Percentiles rank a stretch among this genome's conserved stretches.
Evolutionary conservation across 345 rosid species (phyloP).

Genomic region (Acer campestre): DNA sequence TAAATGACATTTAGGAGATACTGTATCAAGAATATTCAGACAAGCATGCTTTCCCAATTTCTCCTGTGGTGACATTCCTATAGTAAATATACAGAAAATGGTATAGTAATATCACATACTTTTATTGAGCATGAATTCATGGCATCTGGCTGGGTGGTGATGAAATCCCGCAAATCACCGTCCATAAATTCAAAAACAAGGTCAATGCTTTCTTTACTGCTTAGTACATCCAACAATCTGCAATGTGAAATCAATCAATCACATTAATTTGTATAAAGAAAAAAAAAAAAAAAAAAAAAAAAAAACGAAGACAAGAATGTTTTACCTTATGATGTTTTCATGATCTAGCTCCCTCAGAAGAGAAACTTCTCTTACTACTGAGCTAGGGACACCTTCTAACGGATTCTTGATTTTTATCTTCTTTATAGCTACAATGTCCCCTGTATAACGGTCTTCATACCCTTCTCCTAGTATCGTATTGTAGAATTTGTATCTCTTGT

Average conservation of each 20-base stretch:
- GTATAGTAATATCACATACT: neutral
- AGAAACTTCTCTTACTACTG: slow-evolving; percentile 11
- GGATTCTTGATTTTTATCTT: neutral
- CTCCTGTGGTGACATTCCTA: neutral
- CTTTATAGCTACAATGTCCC: slow-evolving; percentile 4
- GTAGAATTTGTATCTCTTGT: neutral
- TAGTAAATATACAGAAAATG: neutral
- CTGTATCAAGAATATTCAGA: neutral
- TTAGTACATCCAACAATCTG: slow-evolving; percentile 1
- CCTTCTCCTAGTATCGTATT: neutral
- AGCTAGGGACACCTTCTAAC: slow-evolving; percentile 8
- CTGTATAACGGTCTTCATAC: neutral
- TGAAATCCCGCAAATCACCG: neutral
- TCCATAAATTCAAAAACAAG: slow-evolving; percentile 4
- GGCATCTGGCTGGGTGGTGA: neutral
- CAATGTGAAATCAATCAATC: neutral
- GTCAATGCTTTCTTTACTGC: neutral
- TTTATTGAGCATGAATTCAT: neutral
- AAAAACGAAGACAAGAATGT: neutral
- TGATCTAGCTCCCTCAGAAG: slow-evolving; percentile 11
- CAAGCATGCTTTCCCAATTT: neutral
- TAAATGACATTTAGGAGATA: neutral
- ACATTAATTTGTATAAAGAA: neutral
- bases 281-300: neutral
- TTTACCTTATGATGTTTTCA: slow-evolving; percentile 6